These are phyloP conservation scores for Gymnopilus junonius DNA, from an alignment of 768 basidiomycete genomes.

Conservation along the genomic window DNA sequence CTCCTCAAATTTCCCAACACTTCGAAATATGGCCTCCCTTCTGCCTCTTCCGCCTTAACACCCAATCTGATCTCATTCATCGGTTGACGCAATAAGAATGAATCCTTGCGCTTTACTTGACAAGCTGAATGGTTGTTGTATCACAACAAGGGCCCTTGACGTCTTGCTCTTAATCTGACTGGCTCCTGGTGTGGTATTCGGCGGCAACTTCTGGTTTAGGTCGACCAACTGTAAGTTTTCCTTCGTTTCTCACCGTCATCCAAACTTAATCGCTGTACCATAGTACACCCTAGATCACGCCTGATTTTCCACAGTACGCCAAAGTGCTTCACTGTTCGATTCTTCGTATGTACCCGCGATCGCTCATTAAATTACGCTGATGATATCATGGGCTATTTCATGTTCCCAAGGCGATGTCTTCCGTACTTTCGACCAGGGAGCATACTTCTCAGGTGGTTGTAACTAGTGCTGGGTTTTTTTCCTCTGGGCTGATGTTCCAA, in stretches of 20 bases:
- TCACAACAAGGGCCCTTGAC: background rate
- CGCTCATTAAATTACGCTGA: background rate
- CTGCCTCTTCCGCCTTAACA: background rate
- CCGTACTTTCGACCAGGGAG: background rate
- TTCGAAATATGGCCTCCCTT: background rate
- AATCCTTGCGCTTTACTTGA: background rate
- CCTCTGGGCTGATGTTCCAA: too few species aligned
- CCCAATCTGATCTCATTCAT: background rate
- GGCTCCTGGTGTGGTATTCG: background rate
- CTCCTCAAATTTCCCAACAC: background rate
- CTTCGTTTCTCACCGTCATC: background rate
- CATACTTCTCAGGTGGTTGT: background rate
- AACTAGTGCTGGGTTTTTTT: too few species aligned
- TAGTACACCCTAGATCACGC: background rate
- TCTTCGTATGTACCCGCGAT: background rate
- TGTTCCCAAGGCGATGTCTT: background rate
- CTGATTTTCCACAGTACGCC: background rate
- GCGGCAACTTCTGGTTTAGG: background rate
- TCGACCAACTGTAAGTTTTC: too few species aligned
- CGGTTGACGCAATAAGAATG: background rate
- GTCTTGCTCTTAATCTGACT: background rate
- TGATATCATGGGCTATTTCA: background rate
- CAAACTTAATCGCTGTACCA: background rate
- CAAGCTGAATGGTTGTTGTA: background rate
- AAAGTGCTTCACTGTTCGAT: background rate